These are phyloP conservation scores for Tetraselmis chui DNA, from an alignment of 139 green algal species.

Conservation along the genomic window DNA sequence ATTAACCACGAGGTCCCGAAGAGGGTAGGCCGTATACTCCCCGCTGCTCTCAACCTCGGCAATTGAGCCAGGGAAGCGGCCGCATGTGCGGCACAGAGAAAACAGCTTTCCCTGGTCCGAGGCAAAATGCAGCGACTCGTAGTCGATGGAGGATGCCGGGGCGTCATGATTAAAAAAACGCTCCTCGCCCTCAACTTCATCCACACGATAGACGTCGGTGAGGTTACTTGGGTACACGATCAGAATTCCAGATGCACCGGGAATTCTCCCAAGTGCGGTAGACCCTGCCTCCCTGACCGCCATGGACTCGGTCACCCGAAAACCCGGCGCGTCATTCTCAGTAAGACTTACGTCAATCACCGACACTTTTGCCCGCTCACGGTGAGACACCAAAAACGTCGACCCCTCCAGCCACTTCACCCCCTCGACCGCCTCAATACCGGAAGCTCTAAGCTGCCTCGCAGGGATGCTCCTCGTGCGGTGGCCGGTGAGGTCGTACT, in stretches of 20 bases:
- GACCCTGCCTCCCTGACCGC: not conserved
- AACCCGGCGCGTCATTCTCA: not conserved
- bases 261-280: not conserved
- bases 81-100: not conserved
- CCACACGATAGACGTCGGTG: not conserved
- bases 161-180: not conserved
- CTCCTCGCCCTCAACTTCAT: not conserved
- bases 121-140: not conserved
- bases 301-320: not conserved
- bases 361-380: not conserved
- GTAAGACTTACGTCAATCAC: not conserved
- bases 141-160: not conserved
- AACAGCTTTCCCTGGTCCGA: not conserved
- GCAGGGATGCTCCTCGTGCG: not conserved
- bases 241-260: not conserved
- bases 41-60: not conserved
- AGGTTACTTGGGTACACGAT: not conserved
- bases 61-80: not conserved
- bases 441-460: not conserved
- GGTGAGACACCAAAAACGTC: not conserved
- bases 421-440: not conserved
- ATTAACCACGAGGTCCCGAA: not conserved
- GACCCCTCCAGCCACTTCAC: not conserved
- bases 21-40: not conserved
- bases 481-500: not conserved